Evolutionary conservation across 345 rosid species (phyloP), one percentile per base, ranked within the genome.

Genomic region (Pseudoturritis turrita): DNA sequence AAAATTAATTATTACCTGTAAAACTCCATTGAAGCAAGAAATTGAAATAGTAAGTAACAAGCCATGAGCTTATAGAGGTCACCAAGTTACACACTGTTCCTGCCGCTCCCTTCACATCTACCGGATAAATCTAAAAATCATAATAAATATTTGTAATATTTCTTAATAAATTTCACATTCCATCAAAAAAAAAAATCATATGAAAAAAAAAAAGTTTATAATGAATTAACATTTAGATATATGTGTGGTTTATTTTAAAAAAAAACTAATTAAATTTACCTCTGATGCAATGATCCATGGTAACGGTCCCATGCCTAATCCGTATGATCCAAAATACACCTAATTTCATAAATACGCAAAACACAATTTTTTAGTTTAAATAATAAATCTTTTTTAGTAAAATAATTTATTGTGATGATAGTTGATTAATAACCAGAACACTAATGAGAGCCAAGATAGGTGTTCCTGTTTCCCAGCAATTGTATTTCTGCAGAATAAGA

Each of bases 61-160:
- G 23, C 88, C 83, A 82, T 14, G 89, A 83, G 28, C 83, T 76
- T 28, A 77, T 47, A 83, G 89, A 81, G 65, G 62, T 80, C 28
- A 66, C 74, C 44, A 86, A 28, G 51, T 73, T 81, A 64, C 77
- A 78, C 4, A 84, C 43, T 51, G 90, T 88, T 53, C 89, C 89
- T 0, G 87, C 89, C 28, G 86, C 69, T 2, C 87, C 86, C 37
- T 87, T 87, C 28, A 85, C 81, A 29, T 82, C 83, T 70, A 85
- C 82, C 6, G 88, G 88, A 61, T 78, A 85, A 18, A 85, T 77
- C 86, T 85, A 60, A 7, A 41, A 19, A 59, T n/a, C n/a, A n/a
- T n/a, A n/a, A n/a, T n/a, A n/a, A n/a, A n/a, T n/a, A n/a, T n/a
- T n/a, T n/a, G n/a, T n/a, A n/a, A n/a, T n/a, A n/a, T n/a, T n/a